Evolutionary conservation across 495 filamentous ascomycete species (phyloP).

Genomic region (Daldinia loculata): DNA sequence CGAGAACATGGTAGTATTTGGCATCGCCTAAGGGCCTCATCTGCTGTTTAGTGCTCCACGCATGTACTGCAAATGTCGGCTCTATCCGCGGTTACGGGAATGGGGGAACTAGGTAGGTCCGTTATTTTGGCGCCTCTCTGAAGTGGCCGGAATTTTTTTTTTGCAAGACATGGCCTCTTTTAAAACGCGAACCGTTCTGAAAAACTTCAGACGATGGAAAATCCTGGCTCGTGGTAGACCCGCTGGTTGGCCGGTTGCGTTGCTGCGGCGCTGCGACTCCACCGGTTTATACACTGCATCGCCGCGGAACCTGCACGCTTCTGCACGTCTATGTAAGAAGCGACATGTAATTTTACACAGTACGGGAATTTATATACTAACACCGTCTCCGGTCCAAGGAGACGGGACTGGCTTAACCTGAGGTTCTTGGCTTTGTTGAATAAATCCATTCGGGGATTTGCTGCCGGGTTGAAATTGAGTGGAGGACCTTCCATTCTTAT

Average conservation of each 20-base stretch:
- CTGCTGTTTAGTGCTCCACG: slow-evolving; percentile 10
- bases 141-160: slow-evolving; percentile 6
- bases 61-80: slow-evolving; percentile 29
- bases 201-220: slow-evolving; percentile 35
- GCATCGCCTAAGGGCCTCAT: slow-evolving; percentile 1
- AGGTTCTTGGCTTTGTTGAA: slow-evolving; percentile 16
- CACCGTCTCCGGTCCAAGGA: slow-evolving; percentile 39
- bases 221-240: slow-evolving; percentile 36
- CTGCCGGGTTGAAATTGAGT: slow-evolving; percentile 34
- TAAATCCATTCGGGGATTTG: slow-evolving; percentile 39
- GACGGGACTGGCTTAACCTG: slow-evolving; percentile 30
- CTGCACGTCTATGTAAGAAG: slow-evolving; percentile 17
- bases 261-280: slow-evolving; percentile 17
- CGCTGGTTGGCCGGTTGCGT: slow-evolving; percentile 30
- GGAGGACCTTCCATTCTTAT: slow-evolving; percentile 42
- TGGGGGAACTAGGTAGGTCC: slow-evolving; percentile 2
- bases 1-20: background rate
- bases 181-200: slow-evolving; percentile 28
- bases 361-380: background rate
- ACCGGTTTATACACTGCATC: slow-evolving; percentile 24
- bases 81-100: slow-evolving; percentile 33
- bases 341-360: slow-evolving; percentile 23
- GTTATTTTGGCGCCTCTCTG: slow-evolving; percentile 23
- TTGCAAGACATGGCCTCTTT: slow-evolving; percentile 13
- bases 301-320: slow-evolving; percentile 5